phyloP scores from a whole-genome alignment of 371 early-diverging fungal genomes.

The Mortierella sp. region DNA sequence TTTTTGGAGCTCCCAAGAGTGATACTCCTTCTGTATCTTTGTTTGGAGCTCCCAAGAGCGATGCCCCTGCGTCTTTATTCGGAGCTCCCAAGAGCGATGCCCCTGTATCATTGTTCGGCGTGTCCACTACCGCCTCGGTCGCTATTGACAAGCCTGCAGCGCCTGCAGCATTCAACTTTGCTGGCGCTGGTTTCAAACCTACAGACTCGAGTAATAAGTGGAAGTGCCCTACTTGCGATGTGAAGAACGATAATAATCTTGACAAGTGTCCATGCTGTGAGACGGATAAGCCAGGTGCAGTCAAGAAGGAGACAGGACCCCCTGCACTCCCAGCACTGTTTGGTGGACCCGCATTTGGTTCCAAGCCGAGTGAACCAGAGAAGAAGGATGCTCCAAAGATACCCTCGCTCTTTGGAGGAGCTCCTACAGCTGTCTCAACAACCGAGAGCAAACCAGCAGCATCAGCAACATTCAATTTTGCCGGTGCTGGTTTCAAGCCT shows the following conservation, averaged over 20 bases:
- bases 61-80: not conserved
- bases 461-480: not conserved
- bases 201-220: slow-evolving; percentile 27
- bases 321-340: slow-evolving; percentile 2
- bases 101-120: not conserved
- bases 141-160: not conserved
- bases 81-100: not conserved
- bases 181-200: slow-evolving; percentile 6
- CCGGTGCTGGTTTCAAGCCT: slow-evolving; percentile 1
- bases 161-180: not conserved
- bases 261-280: slow-evolving; percentile 40
- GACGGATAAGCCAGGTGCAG: slow-evolving; percentile 26
- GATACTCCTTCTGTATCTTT: not conserved
- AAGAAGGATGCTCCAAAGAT: no score
- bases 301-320: not conserved
- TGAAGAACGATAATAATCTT: slow-evolving; percentile 14
- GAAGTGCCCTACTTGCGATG: slow-evolving; percentile 45
- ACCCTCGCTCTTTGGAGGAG: no score
- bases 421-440: no score
- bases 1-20: not conserved
- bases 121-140: not conserved
- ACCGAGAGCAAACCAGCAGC: not conserved
- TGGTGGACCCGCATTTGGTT: not conserved
- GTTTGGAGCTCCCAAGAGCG: not conserved
- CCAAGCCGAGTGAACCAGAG: no score